These are phyloP conservation scores for Amanita exitialis DNA, from an alignment of 768 basidiomycete species.

Conservation along the genomic window DNA sequence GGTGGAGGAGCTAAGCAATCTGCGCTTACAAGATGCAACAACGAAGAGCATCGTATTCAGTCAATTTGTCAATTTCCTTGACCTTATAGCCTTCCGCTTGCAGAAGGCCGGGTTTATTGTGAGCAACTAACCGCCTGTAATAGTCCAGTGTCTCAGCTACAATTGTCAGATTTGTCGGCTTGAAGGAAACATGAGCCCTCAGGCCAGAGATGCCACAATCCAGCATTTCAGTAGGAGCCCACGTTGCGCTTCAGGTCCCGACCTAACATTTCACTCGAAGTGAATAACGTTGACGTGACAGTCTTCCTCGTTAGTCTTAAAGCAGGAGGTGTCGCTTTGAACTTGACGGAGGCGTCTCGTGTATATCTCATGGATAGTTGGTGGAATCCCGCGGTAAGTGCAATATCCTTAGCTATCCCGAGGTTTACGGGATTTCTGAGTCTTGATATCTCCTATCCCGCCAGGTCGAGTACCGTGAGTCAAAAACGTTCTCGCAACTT, in stretches of 20 bases:
- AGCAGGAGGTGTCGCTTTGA: conserved; percentile 90
- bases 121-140: conserved; percentile 13
- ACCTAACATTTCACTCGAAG: conserved; percentile 22
- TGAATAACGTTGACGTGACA: conserved; percentile 89
- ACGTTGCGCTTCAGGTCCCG: neutral
- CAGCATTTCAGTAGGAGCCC: conserved; percentile 73
- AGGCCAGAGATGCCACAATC: conserved; percentile 90
- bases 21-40: conserved; percentile 76
- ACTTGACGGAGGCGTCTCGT: conserved; percentile 83
- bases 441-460: neutral
- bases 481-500: neutral
- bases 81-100: conserved; percentile 86
- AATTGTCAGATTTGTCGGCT: conserved; percentile 71
- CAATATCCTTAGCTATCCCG: conserved; percentile 1
- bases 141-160: neutral
- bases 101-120: conserved; percentile 90
- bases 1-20: conserved; percentile 84
- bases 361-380: conserved; percentile 97
- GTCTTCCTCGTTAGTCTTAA: conserved; percentile 97
- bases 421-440: neutral
- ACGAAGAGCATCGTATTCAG: conserved; percentile 97
- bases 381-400: conserved; percentile 92
- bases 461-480: conserved; percentile 73
- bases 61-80: conserved; percentile 89
- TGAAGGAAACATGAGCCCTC: conserved; percentile 96